Base-by-base conservation (phyloP, 164 flowering plant genomes). In the Magnolia changhungtana region DNA sequence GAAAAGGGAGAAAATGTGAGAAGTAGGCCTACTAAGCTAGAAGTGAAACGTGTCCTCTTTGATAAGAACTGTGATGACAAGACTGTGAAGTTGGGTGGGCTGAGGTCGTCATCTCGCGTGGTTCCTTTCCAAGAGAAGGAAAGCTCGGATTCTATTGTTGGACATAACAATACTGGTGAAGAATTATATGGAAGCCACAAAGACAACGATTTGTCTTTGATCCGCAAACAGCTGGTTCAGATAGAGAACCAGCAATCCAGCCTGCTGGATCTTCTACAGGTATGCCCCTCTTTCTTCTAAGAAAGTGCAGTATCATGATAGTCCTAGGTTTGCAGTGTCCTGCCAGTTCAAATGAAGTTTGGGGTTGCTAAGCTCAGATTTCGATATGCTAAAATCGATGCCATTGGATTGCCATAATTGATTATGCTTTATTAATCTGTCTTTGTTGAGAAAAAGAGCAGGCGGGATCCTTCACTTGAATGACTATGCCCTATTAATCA, bases 181-280 rank as follows among this genome's bases (percentile, higher is more conserved):
- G 85, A 84, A 72, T 69, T 76, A 52, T 67, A 71, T 52, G 82
- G 73, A 63, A 85, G 80, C 75, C 87, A 77, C 16, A 87, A 83
- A 75, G 93, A 88, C 64, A 73, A 78, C 61, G 97, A 92, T 76
- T 82, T 95, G 13, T 88, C 92, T 76, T 74, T 81, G 81, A 93
- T 95, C 68, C 90, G 93, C 8, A 85, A 86, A 74, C 96, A 95
- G 78, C 92, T 95, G 74, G 83, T 85, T 82, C 97, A 92, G 82
- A 95, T 95, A 80, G 98, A 95, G 80, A 87, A 84, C 67, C 98
- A 93, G 83, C 97, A 95, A 77, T 86, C 95, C 67, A 89, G 86
- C 82, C 83, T 95, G 64, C 63, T 92, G 16, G 96, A 95, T 79
- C 90, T 93, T 77, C 86, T 95, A 55, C 97, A 93, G 97, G 98